These are phyloP conservation scores for Entophlyctis luteolus DNA, from an alignment of 192 early-diverging fungal genomes.

Conservation along the genomic window DNA sequence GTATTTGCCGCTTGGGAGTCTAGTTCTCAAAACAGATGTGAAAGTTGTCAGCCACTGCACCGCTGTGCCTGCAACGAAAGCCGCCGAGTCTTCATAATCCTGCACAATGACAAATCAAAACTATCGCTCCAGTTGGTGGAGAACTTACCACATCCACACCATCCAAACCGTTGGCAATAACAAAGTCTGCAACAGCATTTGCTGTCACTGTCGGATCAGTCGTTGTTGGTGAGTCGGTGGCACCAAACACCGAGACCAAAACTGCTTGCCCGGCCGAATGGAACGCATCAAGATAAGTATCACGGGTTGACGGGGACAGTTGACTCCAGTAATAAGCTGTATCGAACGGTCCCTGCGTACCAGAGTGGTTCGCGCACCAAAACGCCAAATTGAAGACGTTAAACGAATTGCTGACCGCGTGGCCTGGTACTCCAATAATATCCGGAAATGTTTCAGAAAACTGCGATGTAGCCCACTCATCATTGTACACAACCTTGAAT, in stretches of 20 bases:
- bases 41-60: constrained; percentile 5
- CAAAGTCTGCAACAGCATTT: background rate
- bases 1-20: background rate
- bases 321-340: background rate
- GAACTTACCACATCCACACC: background rate
- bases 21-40: background rate
- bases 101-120: background rate
- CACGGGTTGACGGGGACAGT: background rate
- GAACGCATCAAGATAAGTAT: background rate
- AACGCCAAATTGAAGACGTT: background rate
- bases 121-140: too few relatives aligned
- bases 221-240: background rate
- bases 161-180: background rate
- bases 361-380: background rate
- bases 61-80: background rate
- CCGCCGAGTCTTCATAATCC: background rate
- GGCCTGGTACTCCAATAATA: background rate
- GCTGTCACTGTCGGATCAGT: background rate
- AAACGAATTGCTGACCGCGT: background rate
- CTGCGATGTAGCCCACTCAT: too few relatives aligned
- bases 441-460: background rate
- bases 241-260: background rate
- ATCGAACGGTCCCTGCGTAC: background rate
- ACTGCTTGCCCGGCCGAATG: constrained; percentile 3
- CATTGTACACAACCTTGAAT: background rate